These are phyloP conservation scores for Teunomyces cretensis DNA, from an alignment of 805 yeast species.

Conservation along the genomic window DNA sequence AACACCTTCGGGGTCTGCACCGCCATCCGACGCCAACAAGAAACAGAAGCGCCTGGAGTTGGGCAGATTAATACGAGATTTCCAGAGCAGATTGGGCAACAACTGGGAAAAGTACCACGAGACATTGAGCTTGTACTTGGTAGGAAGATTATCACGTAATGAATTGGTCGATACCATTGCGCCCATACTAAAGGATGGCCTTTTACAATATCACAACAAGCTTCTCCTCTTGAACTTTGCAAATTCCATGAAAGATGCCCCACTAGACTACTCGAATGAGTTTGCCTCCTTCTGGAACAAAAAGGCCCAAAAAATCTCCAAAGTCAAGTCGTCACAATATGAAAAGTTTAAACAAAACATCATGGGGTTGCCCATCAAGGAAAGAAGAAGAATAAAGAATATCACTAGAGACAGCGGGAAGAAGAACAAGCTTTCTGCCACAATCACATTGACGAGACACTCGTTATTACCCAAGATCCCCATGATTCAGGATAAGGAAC, in stretches of 20 bases:
- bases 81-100: slow-evolving; percentile 70
- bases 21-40: background rate
- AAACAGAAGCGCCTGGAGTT: slow-evolving; percentile 31
- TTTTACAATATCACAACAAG: slow-evolving; percentile 75
- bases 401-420: slow-evolving; percentile 84
- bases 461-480: slow-evolving; percentile 84
- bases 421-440: slow-evolving; percentile 67
- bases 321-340: slow-evolving; percentile 66
- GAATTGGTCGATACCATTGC: slow-evolving; percentile 66
- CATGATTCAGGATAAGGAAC: slow-evolving; percentile 52
- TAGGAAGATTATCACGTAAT: slow-evolving; percentile 73
- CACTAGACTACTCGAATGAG: slow-evolving; percentile 51
- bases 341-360: slow-evolving; percentile 83
- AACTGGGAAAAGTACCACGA: slow-evolving; percentile 88
- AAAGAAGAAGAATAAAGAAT: slow-evolving; percentile 78
- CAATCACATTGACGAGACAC: slow-evolving; percentile 67
- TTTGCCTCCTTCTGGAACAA: slow-evolving; percentile 48
- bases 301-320: slow-evolving; percentile 45
- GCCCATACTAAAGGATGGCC: slow-evolving; percentile 51
- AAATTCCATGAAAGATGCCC: slow-evolving; percentile 76
- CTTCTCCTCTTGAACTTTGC: slow-evolving; percentile 78
- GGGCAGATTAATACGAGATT: slow-evolving; percentile 60
- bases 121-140: slow-evolving; percentile 68
- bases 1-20: background rate
- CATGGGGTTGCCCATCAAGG: slow-evolving; percentile 80